A percentile compares a stretch with the other conserved stretches of the same genome.
phyloP scores from a whole-genome alignment of 495 filamentous ascomycete genomes.

The Cenococcum geophilum region DNA sequence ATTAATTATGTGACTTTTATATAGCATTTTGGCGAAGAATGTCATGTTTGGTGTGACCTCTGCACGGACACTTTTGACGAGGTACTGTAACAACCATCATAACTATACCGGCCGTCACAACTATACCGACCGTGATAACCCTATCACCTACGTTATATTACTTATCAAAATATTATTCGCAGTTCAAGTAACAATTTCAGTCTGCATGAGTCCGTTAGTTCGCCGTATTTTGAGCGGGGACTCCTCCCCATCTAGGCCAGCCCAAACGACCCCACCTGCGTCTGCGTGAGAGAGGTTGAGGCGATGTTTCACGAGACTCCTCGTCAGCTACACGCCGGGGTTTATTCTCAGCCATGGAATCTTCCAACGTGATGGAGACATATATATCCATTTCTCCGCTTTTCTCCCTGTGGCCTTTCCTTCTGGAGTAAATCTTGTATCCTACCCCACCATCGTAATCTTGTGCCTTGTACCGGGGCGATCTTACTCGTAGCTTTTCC shows the following conservation, averaged over 20 bases:
- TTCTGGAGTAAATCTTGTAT: not conserved
- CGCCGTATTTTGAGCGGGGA: no score
- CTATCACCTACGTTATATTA: no score
- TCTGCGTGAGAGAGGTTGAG: not conserved
- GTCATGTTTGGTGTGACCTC: no score
- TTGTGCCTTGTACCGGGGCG: not conserved
- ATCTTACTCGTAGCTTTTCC: not conserved
- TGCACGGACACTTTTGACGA: no score
- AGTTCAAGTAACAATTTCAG: no score
- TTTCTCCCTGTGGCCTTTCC: not conserved
- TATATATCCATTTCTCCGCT: not conserved
- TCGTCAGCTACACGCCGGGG: not conserved
- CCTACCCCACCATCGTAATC: not conserved
- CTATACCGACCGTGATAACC: no score
- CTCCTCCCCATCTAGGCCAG: not conserved
- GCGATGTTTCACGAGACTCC: not conserved
- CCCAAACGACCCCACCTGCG: not conserved
- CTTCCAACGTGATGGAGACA: not conserved
- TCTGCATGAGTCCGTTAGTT: no score
- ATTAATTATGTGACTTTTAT: no score
- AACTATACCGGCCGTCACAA: no score
- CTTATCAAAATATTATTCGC: no score
- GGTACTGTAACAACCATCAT: no score
- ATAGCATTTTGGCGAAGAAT: no score
- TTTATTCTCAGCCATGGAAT: not conserved